Evolutionary conservation across 1,139 yeast species (phyloP).

Genomic region (Debaryomyces subglobosus): DNA sequence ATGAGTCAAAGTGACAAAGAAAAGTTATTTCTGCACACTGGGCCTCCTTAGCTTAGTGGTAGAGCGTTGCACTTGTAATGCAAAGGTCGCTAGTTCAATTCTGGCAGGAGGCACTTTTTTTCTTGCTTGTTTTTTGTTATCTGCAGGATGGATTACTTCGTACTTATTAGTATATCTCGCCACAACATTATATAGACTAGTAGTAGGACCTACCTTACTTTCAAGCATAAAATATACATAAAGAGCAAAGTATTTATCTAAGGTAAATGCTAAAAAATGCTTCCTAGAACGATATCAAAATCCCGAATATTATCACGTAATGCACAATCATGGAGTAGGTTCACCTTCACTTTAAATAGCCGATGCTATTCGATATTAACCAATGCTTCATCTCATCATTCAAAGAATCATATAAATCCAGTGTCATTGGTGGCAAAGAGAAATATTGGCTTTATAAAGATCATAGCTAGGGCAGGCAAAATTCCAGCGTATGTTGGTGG

Average conservation of each 20-base stretch:
- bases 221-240: not conserved
- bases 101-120: conserved; percentile 77
- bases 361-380: conserved; percentile 5
- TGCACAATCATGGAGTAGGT: not conserved
- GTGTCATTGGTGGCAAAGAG: conserved; percentile 17
- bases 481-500: conserved; percentile 87
- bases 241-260: not conserved
- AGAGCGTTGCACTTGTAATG: conserved; percentile 96
- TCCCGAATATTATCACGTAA: conserved; percentile 4
- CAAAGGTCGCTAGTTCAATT: conserved; percentile 95
- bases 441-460: conserved; percentile 53
- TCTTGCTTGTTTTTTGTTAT: conserved; percentile 10
- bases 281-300: conserved; percentile 1
- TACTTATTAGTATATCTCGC: not conserved
- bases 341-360: not conserved
- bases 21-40: not conserved
- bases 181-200: not conserved
- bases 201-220: not conserved
- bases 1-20: not conserved
- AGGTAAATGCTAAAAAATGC: conserved; percentile 3
- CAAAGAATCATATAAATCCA: conserved; percentile 2
- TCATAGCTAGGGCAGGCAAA: conserved; percentile 46
- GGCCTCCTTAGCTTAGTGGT: conserved; percentile 91
- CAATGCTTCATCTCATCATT: not conserved
- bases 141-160: conserved; percentile 1